These are phyloP conservation scores for Xylariaceae sp. DNA, from an alignment of 2,329 filamentous ascomycete genomes.

Conservation along the genomic window DNA sequence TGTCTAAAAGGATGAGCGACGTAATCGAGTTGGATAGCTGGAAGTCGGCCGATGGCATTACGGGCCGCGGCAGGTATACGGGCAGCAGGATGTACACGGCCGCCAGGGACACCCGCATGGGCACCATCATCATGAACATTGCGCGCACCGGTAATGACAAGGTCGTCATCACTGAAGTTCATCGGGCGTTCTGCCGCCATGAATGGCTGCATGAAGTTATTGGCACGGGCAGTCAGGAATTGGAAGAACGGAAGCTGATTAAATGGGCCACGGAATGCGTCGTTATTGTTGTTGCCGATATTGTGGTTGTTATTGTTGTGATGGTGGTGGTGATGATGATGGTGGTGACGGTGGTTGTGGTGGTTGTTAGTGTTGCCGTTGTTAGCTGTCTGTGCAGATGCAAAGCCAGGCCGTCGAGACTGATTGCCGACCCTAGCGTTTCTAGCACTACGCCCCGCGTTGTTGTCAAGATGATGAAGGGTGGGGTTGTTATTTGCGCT, in stretches of 20 bases:
- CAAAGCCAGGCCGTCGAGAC: constrained; percentile 1
- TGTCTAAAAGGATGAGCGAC: constrained; percentile 20
- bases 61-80: not conserved
- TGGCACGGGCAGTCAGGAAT: constrained; percentile 5
- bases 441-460: constrained; percentile 8
- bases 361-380: too few species aligned
- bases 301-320: not conserved
- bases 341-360: too few species aligned
- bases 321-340: not conserved
- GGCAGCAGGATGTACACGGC: not conserved
- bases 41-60: constrained; percentile 7
- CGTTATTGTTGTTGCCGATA: not conserved
- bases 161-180: constrained; percentile 22
- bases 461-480: constrained; percentile 1
- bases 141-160: constrained; percentile 26
- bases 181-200: constrained; percentile 17
- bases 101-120: not conserved
- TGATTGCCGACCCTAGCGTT: constrained; percentile 8
- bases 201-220: not conserved
- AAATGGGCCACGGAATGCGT: constrained; percentile 15
- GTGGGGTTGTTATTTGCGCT: not conserved
- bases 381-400: not conserved
- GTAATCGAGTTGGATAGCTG: constrained; percentile 28
- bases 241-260: constrained; percentile 24
- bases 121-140: constrained; percentile 10